Evolutionary conservation across 2,329 filamentous ascomycete genomes (phyloP).

Genomic region (Fusarium algeriense): DNA sequence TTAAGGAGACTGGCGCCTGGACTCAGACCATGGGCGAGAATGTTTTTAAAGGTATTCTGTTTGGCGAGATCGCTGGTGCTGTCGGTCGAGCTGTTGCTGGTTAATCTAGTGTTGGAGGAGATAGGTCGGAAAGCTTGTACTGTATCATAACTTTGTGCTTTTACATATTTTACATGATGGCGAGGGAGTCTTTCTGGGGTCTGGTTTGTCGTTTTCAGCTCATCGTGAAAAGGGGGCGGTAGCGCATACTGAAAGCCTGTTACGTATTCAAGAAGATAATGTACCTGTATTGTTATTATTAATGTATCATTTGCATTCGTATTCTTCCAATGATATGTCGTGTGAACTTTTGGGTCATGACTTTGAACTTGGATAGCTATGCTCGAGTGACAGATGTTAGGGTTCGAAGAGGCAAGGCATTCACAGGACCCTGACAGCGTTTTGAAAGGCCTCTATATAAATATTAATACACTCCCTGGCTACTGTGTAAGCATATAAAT

Average conservation of each 20-base stretch:
- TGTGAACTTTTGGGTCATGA: not conserved
- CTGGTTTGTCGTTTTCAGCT: not conserved
- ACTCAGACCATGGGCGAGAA: slow-evolving; percentile 81
- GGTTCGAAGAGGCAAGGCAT: no score
- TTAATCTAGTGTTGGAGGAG: slow-evolving; percentile 37
- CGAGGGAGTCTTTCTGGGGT: slow-evolving; percentile 12
- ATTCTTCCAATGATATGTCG: not conserved
- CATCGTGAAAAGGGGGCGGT: slow-evolving; percentile 5
- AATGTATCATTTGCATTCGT: not conserved
- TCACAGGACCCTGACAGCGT: no score
- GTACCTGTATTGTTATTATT: slow-evolving; percentile 1
- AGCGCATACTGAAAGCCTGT: not conserved
- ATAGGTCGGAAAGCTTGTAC: slow-evolving; percentile 1
- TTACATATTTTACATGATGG: slow-evolving; percentile 19
- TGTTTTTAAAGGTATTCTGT: slow-evolving; percentile 81
- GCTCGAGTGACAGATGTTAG: not conserved
- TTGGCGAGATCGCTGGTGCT: slow-evolving; percentile 76
- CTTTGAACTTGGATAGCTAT: not conserved
- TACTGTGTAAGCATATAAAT: no score
- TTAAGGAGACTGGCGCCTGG: slow-evolving; percentile 81
- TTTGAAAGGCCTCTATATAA: no score
- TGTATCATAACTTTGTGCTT: slow-evolving; percentile 22
- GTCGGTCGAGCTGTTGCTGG: slow-evolving; percentile 66
- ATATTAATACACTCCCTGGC: no score
- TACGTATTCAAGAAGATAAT: slow-evolving; percentile 15